Conservation (phyloP, 2,329 filamentous ascomycete genomes). For the Huntiella moniliformis region DNA sequence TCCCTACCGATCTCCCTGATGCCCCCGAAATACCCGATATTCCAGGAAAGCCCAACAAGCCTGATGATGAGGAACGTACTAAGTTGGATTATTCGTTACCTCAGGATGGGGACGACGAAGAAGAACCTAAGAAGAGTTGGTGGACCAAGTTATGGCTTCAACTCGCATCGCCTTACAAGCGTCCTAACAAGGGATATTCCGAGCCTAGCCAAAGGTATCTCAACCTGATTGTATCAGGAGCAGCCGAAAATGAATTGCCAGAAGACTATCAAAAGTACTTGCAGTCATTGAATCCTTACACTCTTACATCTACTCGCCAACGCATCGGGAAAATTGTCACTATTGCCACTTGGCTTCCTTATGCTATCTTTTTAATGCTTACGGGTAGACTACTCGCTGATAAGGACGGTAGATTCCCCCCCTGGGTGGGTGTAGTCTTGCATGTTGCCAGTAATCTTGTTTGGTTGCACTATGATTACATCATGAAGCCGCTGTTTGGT, state of each 20-base stretch:
- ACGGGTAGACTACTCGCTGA: conserved; percentile 33
- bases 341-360: conserved; percentile 26
- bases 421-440: conserved; percentile 39
- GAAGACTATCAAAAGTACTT: conserved; percentile 61
- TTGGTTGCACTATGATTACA: conserved; percentile 28
- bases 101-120: conserved; percentile 11
- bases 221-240: conserved; percentile 60
- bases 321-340: conserved; percentile 47
- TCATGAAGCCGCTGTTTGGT: conserved; percentile 48
- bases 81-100: conserved; percentile 11
- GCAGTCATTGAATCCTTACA: conserved; percentile 48
- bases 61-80: background rate
- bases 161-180: conserved; percentile 26
- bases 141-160: conserved; percentile 25
- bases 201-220: conserved; percentile 75
- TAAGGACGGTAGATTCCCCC: conserved; percentile 46
- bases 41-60: conserved; percentile 15
- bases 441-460: conserved; percentile 23
- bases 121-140: conserved; percentile 14
- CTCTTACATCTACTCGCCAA: conserved; percentile 47
- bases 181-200: conserved; percentile 52
- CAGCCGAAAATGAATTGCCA: conserved; percentile 62
- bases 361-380: conserved; percentile 38
- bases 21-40: conserved; percentile 20
- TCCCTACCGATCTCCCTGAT: conserved; percentile 26